Base-by-base conservation (phyloP, 2,329 filamentous ascomycete genomes). In the Paramyrothecium roridum region DNA sequence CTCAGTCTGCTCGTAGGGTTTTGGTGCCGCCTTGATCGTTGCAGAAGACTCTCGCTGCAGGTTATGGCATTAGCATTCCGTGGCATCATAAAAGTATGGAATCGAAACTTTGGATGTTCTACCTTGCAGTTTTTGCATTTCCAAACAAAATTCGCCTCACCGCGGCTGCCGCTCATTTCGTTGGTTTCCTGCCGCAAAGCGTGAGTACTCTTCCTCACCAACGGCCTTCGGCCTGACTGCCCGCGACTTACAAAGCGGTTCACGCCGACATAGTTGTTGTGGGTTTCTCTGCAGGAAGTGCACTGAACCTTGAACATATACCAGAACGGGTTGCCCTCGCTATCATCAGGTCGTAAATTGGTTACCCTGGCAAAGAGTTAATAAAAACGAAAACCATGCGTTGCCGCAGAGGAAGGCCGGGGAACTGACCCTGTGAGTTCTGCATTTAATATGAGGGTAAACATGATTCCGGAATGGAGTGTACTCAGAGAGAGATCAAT, bases 131-230 rank as follows among this genome's bases (percentile, higher is more conserved):
- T 93, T 75, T 96, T 96, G 82, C 95, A 99, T 73, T 87, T 93
- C 93, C 95, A 99, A n/a, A 99, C 95, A 73, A 99, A 99, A 74
- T 98, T 98, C 58, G 95, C 95, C 73, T 98, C 93, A 61, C 95
- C 95, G 67, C 91, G 85, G 72, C 93, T 97, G 37, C 93, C 93
- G 60, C 91, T 95, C 72, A 97, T 86, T 61, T 97, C 92, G 69
- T 96, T 93, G 67, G 80, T 82, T 70, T 98, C 93, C 91, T 96
- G 37, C 13, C 3, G 52, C n/a, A 2, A 4, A 43, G 17, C 33
- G 19, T 53, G 48, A 67, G 52, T 59, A 57, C 34, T 26, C 20
- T 17, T 17, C 12, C 21, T 10, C 47, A 34, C 10, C 10, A 6
- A 26, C 23, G 3, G 8, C 21, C 37, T 19, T 43, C 13, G 21